Evolutionary conservation across 148 eudicot species (phyloP).

Genomic region (Chenopodium quinoa): DNA sequence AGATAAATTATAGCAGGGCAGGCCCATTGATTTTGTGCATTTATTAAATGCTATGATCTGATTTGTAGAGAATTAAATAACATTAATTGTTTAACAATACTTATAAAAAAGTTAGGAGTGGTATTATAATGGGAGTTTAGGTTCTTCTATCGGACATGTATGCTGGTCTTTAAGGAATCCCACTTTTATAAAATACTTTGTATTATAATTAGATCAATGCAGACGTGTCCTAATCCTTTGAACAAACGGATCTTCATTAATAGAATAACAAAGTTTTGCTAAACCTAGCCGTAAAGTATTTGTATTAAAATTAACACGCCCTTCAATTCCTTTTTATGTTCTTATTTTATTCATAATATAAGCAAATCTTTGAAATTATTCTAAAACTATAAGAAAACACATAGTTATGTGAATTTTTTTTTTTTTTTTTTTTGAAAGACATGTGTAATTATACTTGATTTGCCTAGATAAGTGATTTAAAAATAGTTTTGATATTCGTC

Average conservation of each 20-base stretch:
- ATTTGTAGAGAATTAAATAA: slow-evolving; percentile 11
- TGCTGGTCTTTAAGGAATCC: slow-evolving; percentile 10
- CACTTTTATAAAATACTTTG: not conserved
- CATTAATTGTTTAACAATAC: not conserved
- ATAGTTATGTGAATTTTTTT: too few relatives aligned
- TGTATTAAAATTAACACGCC: too few relatives aligned
- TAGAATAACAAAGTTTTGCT: too few relatives aligned
- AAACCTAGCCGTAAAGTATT: too few relatives aligned
- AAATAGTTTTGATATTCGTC: too few relatives aligned
- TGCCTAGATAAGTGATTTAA: too few relatives aligned
- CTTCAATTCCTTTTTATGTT: too few relatives aligned
- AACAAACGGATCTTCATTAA: not conserved
- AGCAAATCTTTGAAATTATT: too few relatives aligned
- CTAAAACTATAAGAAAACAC: too few relatives aligned
- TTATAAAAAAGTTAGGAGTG: not conserved
- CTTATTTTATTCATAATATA: too few relatives aligned
- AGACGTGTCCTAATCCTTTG: slow-evolving; percentile 20
- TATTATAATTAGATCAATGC: not conserved
- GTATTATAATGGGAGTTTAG: not conserved
- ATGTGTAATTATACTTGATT: too few relatives aligned
- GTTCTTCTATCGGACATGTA: slow-evolving; percentile 18
- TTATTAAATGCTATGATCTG: slow-evolving; percentile 13
- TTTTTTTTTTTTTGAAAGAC: too few relatives aligned
- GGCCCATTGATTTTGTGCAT: slow-evolving; percentile 11
- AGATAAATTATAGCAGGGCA: not conserved